Base-by-base conservation (phyloP, 495 filamentous ascomycete species). In the Penicillium angulare region DNA sequence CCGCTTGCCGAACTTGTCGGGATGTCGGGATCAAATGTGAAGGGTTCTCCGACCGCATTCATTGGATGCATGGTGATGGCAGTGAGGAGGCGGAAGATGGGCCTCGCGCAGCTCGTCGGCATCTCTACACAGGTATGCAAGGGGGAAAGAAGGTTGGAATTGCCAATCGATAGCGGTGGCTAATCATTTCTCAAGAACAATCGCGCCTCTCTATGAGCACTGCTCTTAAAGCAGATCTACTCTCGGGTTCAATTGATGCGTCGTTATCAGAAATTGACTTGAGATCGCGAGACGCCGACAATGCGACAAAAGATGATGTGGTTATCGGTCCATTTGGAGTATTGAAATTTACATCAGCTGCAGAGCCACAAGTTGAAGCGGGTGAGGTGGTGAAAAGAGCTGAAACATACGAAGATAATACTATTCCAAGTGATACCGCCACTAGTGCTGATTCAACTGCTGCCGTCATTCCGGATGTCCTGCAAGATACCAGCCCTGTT, bases 311-410 rank as follows among this genome's bases (percentile, higher is more conserved):
- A 7, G 42, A 49, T n/a, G 61, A 68, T 24, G 58, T 66, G n/a
- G 61, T 63, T 8, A 58, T 70, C 16, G 65, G 67, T 2, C 67
- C 67, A 1, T 70, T 70, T 48, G 52, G 55, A 7, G 65, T 70
- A 5, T 56, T 70, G 2, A 57, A 66, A 21, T 59, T 70, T 3
- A 24, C 59, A 3, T 15, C 50, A 13, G 24, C 42, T 2, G 23
- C 49, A 27, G 35, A 35, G 8, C 24, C 53, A 13, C 24, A 17
- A 21, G 29, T 40, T 3, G 33, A 21, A 33, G 17, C 38, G 6
- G 16, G 17, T 13, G 43, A 36, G 7, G 0, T 38, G n/a, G 26
- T 17, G 12, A 12, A 49, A 13, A 3, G n/a, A 3, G 3, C 1
- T 35, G 9, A 5, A 3, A 1, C n/a, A 3, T 20, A 21, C 2